Evolutionary conservation across 1,139 yeast species (phyloP).

Genomic region (Magnusiomyces starmeri): DNA sequence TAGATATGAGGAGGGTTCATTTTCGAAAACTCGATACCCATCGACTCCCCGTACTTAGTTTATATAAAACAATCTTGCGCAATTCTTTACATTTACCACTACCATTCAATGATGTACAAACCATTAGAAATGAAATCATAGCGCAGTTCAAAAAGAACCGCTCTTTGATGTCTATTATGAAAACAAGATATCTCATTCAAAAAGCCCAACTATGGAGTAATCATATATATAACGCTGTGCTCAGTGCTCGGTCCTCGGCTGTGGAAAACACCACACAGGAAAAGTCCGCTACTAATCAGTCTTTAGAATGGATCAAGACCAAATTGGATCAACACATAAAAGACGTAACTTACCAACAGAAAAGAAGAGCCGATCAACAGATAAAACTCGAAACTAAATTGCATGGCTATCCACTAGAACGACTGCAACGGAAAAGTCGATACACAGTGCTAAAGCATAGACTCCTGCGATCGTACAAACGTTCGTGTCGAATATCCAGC

Average conservation of each 20-base stretch:
- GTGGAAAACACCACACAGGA: neutral
- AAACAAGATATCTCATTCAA: neutral
- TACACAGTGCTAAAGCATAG: slow-evolving; percentile 3
- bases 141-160: slow-evolving; percentile 8
- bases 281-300: neutral
- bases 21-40: slow-evolving; percentile 13
- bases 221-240: slow-evolving; percentile 8
- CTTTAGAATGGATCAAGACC: slow-evolving; percentile 7
- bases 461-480: slow-evolving; percentile 7
- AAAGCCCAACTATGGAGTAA: slow-evolving; percentile 8
- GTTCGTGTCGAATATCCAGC: neutral
- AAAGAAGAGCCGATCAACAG: neutral
- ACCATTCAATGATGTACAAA: slow-evolving; percentile 4
- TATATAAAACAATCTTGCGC: slow-evolving; percentile 10
- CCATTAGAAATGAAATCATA: slow-evolving; percentile 8
- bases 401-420: slow-evolving; percentile 3
- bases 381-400: slow-evolving; percentile 4
- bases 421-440: slow-evolving; percentile 1
- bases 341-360: neutral
- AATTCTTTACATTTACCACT: slow-evolving; percentile 13
- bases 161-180: slow-evolving; percentile 7
- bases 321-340: slow-evolving; percentile 5
- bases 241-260: neutral
- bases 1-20: slow-evolving; percentile 7
- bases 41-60: slow-evolving; percentile 10